A percentile compares a stretch with the other conserved stretches of the same genome.
Conservation (phyloP, 129 eudicot species). For the Oenanthe sinensis region DNA sequence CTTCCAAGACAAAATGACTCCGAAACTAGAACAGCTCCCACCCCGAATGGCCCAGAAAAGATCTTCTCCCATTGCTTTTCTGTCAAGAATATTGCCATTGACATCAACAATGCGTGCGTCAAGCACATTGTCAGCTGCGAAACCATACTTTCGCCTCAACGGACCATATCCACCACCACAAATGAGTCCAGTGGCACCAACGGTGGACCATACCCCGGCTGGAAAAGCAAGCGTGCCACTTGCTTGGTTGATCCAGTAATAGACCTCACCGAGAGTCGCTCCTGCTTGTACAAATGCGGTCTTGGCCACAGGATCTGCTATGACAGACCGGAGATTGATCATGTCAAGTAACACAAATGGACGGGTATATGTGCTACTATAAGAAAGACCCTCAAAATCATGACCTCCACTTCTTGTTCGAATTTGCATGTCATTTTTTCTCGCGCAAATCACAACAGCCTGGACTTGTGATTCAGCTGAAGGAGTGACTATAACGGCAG, state of each 20-base stretch:
- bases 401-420: neutral
- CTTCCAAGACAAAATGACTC: conserved; percentile 6
- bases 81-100: neutral
- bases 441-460: neutral
- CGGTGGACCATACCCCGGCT: conserved; percentile 8
- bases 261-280: conserved; percentile 9
- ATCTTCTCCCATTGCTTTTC: conserved; percentile 6
- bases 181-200: conserved; percentile 3
- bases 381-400: conserved; percentile 3
- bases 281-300: conserved; percentile 2
- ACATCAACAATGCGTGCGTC: neutral
- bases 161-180: conserved; percentile 6
- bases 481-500: conserved; percentile 3
- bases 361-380: neutral
- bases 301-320: neutral
- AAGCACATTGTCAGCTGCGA: conserved; percentile 1
- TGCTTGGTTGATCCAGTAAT: neutral
- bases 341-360: conserved; percentile 4
- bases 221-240: conserved; percentile 9
- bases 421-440: neutral
- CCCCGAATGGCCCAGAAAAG: conserved; percentile 1
- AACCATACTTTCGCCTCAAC: neutral
- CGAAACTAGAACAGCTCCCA: conserved; percentile 1
- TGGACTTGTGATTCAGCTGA: neutral
- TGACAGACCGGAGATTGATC: neutral